Percentiles rank a stretch among this genome's conserved stretches.
Evolutionary conservation across 805 yeast genomes (phyloP).

Genomic region (Saccharomycopsis guyanensis): DNA sequence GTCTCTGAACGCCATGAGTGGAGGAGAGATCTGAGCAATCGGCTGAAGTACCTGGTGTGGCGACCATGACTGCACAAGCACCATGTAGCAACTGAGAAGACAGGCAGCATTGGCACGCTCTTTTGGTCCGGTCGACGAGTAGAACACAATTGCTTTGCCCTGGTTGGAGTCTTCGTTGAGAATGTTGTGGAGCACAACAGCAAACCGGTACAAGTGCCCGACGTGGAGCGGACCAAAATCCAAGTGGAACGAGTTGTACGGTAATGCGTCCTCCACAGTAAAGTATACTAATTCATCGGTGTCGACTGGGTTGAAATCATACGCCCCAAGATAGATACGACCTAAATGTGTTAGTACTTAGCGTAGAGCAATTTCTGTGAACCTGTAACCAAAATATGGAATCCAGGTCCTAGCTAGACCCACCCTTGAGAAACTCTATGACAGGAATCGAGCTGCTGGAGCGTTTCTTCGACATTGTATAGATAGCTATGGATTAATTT

Average conservation of each 20-base stretch:
- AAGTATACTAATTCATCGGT: conserved; percentile 72
- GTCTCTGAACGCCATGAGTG: conserved; percentile 91
- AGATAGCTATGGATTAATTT: neutral
- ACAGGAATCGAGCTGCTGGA: conserved; percentile 3
- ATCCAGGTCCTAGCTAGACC: no score
- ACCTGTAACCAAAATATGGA: no score
- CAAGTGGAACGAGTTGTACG: conserved; percentile 89
- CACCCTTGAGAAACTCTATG: conserved; percentile 19
- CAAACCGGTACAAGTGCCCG: conserved; percentile 90
- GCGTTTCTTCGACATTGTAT: conserved; percentile 2
- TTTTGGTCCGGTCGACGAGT: conserved; percentile 73
- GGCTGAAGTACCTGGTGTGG: conserved; percentile 98
- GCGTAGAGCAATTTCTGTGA: neutral
- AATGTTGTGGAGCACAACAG: conserved; percentile 87
- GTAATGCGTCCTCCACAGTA: conserved; percentile 86
- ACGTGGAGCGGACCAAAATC: conserved; percentile 96
- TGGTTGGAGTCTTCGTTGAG: conserved; percentile 78
- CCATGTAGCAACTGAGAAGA: conserved; percentile 88
- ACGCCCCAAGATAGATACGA: conserved; percentile 86
- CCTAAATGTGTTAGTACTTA: conserved; percentile 25
- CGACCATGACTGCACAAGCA: conserved; percentile 93
- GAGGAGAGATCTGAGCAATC: conserved; percentile 83
- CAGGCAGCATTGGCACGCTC: conserved; percentile 93
- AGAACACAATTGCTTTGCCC: conserved; percentile 84
- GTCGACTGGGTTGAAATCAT: conserved; percentile 70